Evolutionary conservation across 2,329 filamentous ascomycete genomes (phyloP), one percentile per base, ranked within the genome.

Genomic region (Dactylonectria estremocensis): DNA sequence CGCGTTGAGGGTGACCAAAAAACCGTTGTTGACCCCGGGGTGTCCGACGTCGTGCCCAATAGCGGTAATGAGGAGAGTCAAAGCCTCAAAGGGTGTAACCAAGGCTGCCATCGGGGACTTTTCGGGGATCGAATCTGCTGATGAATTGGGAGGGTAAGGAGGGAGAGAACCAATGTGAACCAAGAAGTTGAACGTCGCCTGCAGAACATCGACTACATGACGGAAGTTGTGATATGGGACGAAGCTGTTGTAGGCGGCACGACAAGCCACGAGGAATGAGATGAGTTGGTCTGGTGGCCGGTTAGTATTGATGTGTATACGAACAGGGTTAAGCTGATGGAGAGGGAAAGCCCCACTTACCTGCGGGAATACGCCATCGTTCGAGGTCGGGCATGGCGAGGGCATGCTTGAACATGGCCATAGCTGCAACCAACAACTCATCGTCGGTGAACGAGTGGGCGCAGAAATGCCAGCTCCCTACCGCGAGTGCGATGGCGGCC

Each of bases 221-320:
- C 95, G 93, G 80, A 98, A 99, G 82, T 99, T 99, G 85, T 99
- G 96, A 78, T 98, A 99, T 22, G 95, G 93, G 40, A 98, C 95
- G 80, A 97, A 97, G 66, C 90, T 93, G 80, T 98, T 98, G 83
- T 99, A 99, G n/a, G 96, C 94, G 54, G 92, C 91, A 69, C 95
- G 92, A 77, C 95, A 96, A 60, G 95, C 95, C 69, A 97, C 88
- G 68, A 98, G 86, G 77, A 97, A 98, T 61, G 90, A 91, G 71
- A 93, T 92, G 31, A 99, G 86, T 79, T 97, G 92, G 74, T 93
- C 94, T 93, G 76, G 49, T 71, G 60, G 67, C 69, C 68, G 75
- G 81, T 88, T 79, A 88, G 84, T 75, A 79, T 71, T 64, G 49
- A 49, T 40, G 54, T 53, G 63, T 31, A 57, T 68, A 61, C 58